Percentiles rank a stretch among this genome's conserved stretches.
phyloP scores from a whole-genome alignment of 805 yeast genomes.

The Jamesozyma rosinii region DNA sequence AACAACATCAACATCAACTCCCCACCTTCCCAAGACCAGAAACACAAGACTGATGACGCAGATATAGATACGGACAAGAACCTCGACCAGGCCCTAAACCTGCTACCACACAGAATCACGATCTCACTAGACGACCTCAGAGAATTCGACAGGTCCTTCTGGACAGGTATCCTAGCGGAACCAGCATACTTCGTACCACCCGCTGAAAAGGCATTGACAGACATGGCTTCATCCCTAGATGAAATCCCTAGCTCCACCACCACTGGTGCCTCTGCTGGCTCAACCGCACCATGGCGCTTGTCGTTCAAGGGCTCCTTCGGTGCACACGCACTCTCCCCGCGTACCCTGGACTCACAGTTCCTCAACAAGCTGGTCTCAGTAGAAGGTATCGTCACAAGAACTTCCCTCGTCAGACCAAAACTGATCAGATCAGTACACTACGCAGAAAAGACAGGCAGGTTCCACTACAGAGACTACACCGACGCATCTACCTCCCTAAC shows the following conservation, averaged over 20 bases:
- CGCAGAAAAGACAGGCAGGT: constrained; percentile 72
- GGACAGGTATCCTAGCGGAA: constrained; percentile 61
- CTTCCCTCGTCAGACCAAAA: constrained; percentile 89
- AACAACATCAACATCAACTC: constrained; percentile 30
- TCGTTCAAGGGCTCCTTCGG: constrained; percentile 91
- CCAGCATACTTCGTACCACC: constrained; percentile 89
- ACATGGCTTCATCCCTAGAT: constrained; percentile 60
- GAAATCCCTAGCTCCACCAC: constrained; percentile 11
- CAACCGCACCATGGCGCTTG: constrained; percentile 41
- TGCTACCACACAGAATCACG: constrained; percentile 41
- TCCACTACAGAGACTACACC: constrained; percentile 83
- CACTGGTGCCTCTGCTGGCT: constrained; percentile 23
- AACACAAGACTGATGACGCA: constrained; percentile 1
- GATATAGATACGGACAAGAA: constrained; percentile 9
- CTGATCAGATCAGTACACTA: constrained; percentile 86
- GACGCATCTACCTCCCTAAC: constrained; percentile 82
- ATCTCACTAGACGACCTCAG: constrained; percentile 82
- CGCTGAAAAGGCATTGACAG: constrained; percentile 76
- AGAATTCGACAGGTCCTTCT: constrained; percentile 68
- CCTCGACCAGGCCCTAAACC: constrained; percentile 4
- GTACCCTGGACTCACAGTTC: constrained; percentile 69
- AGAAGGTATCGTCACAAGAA: constrained; percentile 92
- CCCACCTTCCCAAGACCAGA: not conserved
- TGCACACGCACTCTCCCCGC: constrained; percentile 73
- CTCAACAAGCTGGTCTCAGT: constrained; percentile 76